A percentile compares a stretch with the other conserved stretches of the same genome.
Conservation (phyloP, 805 yeast genomes). For the Candida yuanshanica region DNA sequence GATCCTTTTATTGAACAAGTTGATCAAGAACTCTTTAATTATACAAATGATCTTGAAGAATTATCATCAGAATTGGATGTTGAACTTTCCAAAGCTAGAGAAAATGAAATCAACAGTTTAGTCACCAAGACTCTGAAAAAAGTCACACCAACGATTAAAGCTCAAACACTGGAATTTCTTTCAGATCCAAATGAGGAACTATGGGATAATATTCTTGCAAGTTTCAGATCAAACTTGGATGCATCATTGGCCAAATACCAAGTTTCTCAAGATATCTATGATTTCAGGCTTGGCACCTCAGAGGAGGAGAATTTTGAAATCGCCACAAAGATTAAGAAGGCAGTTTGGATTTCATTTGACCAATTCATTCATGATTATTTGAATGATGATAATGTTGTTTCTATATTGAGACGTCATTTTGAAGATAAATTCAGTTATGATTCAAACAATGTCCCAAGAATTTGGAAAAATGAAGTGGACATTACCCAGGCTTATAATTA, state of each 20-base stretch:
- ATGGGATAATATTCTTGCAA: constrained; percentile 55
- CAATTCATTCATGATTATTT: constrained; percentile 54
- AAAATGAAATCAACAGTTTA: constrained; percentile 27
- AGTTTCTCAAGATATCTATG: constrained; percentile 31
- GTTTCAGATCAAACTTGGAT: constrained; percentile 35
- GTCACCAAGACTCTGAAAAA: constrained; percentile 40
- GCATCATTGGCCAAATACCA: constrained; percentile 27
- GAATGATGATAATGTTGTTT: constrained; percentile 59
- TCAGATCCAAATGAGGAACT: constrained; percentile 42
- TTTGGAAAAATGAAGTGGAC: constrained; percentile 72
- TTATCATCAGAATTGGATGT: constrained; percentile 24
- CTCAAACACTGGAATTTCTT: constrained; percentile 42
- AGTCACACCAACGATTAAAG: constrained; percentile 42
- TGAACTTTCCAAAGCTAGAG: constrained; percentile 18
- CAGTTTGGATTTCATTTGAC: constrained; percentile 63
- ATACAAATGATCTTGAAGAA: constrained; percentile 28
- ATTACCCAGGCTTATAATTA: constrained; percentile 58
- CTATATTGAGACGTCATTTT: constrained; percentile 69
- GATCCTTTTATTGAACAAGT: constrained; percentile 13
- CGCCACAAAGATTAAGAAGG: constrained; percentile 38
- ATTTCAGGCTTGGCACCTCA: constrained; percentile 62
- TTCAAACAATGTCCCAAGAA: constrained; percentile 69
- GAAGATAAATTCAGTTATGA: constrained; percentile 83
- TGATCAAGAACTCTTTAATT: constrained; percentile 22
- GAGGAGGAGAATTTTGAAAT: constrained; percentile 37